phyloP scores from a whole-genome alignment of 345 rosid genomes.

The Triadica sebifera region DNA sequence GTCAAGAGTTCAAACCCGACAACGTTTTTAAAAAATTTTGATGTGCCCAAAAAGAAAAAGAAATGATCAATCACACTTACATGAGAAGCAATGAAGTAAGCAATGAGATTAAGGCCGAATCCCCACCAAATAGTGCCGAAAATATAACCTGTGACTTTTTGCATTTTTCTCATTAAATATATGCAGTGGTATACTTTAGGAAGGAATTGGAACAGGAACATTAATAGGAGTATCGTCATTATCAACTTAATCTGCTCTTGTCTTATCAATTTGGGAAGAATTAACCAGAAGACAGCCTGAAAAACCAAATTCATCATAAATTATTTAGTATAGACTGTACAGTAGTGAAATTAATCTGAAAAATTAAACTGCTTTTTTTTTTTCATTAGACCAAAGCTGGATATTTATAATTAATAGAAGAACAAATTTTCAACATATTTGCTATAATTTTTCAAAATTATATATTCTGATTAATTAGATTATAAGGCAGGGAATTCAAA shows the following conservation, averaged over 20 bases:
- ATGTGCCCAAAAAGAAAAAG: background rate
- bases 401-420: too few species aligned
- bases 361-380: too few species aligned
- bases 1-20: background rate
- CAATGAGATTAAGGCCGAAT: constrained; percentile 81
- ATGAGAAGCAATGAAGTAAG: constrained; percentile 88
- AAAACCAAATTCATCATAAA: background rate
- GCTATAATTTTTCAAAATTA: too few species aligned
- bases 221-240: constrained; percentile 60
- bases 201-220: constrained; percentile 56
- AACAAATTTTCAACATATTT: too few species aligned
- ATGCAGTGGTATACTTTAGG: constrained; percentile 86
- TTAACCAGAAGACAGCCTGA: constrained; percentile 81
- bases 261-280: constrained; percentile 60
- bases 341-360: too few species aligned
- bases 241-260: constrained; percentile 60
- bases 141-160: constrained; percentile 83
- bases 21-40: background rate
- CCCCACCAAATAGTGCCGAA: constrained; percentile 99
- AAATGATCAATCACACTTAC: constrained; percentile 42
- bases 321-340: too few species aligned
- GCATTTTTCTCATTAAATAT: constrained; percentile 71
- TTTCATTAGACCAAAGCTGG: too few species aligned
- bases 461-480: too few species aligned
- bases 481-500: too few species aligned